Percentiles rank a stretch among this genome's conserved stretches.
These are phyloP conservation scores for Rhynchosporium graminicola DNA, from an alignment of 2,329 filamentous ascomycete species.

Conservation along the genomic window DNA sequence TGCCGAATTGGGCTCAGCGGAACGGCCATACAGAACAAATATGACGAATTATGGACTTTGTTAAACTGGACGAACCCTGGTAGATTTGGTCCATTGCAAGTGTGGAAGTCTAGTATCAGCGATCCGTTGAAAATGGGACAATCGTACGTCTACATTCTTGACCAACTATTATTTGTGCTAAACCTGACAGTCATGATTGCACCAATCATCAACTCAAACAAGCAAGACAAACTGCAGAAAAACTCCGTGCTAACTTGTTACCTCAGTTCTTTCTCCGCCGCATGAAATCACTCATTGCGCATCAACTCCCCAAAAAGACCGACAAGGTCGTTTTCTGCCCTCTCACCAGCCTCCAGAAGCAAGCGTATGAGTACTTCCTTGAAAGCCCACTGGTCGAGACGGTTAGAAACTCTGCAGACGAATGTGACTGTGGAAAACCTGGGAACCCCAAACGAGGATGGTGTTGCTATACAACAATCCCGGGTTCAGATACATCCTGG, in stretches of 20 bases:
- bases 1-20: slow-evolving; percentile 93
- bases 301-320: slow-evolving; percentile 92
- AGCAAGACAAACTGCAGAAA: slow-evolving; percentile 78
- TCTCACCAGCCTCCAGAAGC: slow-evolving; percentile 75
- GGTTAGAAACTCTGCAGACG: slow-evolving; percentile 67
- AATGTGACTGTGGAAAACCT: slow-evolving; percentile 67
- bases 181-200: slow-evolving; percentile 65
- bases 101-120: slow-evolving; percentile 79
- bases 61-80: slow-evolving; percentile 96
- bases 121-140: slow-evolving; percentile 84
- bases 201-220: slow-evolving; percentile 79
- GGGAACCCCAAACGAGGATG: slow-evolving; percentile 68
- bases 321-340: slow-evolving; percentile 95
- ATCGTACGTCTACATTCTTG: slow-evolving; percentile 47
- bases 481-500: slow-evolving; percentile 49
- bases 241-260: slow-evolving; percentile 82
- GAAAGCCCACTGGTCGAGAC: slow-evolving; percentile 67
- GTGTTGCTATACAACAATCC: slow-evolving; percentile 69
- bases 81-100: slow-evolving; percentile 62
- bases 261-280: slow-evolving; percentile 88
- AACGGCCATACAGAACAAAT: slow-evolving; percentile 96
- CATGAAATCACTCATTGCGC: slow-evolving; percentile 88
- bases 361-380: slow-evolving; percentile 83
- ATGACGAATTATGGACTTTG: slow-evolving; percentile 94
- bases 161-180: slow-evolving; percentile 3